Evolutionary conservation across 768 basidiomycete species (phyloP), one percentile per base, ranked within the genome.

Genomic region (Sarcodon aspratus): DNA sequence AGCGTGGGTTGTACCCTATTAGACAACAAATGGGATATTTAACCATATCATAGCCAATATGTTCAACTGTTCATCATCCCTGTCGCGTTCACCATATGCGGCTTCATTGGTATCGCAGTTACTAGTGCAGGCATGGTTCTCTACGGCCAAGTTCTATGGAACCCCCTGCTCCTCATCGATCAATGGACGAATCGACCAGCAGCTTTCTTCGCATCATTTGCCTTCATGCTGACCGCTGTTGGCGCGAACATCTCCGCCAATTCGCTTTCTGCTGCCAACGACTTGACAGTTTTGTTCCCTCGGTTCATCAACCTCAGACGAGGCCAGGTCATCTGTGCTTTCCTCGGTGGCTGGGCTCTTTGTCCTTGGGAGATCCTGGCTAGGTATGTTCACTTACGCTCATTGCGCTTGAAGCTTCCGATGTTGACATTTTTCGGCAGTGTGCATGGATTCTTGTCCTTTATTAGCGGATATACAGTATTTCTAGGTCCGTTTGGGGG

Each of bases 401-500:
- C 13, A 49, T 57, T 46, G 55, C 51, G 7, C 50, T 40, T 15
- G 13, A 15, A 4, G 18, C 15, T 11, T n/a, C 17, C 43, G n/a
- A 4, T 9, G 18, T 33, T n/a, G 44, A 31, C 35, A 33, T 13
- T 38, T 42, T 36, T 33, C 17, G 7, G n/a, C 50, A 65, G 66
- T 17, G 86, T 83, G 0, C 68, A 77, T 33, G 78, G 78, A 1
- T 89, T 90, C 64, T 59, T 90, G 57, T 68, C 69, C 12, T 90
- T 91, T 64, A 84, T 90, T 80, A 75, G 73, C 18, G 88, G 86
- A 3, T 93, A 91, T 58, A 82, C 88, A 0, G 81, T 92, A 15
- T 89, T 95, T 61, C 69, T 94, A 17, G 87, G 87, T 0, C 91
- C 91, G 1, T 83, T 95, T 54, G 80, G 83, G 33, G 85, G 83